Evolutionary conservation across 1,284 basidiomycete genomes (phyloP), one percentile per base, ranked within the genome.

Genomic region (Ganoderma boninense): DNA sequence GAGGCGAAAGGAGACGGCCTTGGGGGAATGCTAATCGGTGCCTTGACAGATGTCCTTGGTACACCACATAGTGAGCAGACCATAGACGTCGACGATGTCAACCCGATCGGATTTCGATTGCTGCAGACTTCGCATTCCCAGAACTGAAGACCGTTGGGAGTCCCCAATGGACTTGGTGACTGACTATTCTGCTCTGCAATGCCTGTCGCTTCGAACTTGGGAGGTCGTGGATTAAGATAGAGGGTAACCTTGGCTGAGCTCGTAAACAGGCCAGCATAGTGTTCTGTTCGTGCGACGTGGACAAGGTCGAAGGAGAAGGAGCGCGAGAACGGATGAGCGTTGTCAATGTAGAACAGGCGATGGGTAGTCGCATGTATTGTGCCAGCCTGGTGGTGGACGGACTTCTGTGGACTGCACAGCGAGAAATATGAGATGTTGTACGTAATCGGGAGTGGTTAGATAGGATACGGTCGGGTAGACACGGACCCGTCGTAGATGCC

Each of bases 91-190:
- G 88, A 83, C 18, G 86, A 90, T 77, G 87, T 91, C 54, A 87
- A 84, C 7, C 92, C 91, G 54, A 92, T 88, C 4, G 90, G 87
- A 79, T 97, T 97, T 52, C 88, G 87, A 79, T 91, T 92, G 29
- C 89, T 95, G 80, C 96, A 98, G 18, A 98, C 92, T 56, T 90
- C 88, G 77, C 96, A 98, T 73, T 92, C 87, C 96, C 96, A 98
- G 67, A 84, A 88, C 67, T 86, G 87, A 67, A 84, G 85, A 4
- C 77, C 77, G 13, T 44, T 40, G 14, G 52, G 14, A 1, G 54
- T n/a, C 29, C 44, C 62, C n/a, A 66, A n/a, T 43, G 65, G 64
- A 62, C 65, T 66, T 65, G 74, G 69, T 67, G 69, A 77, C 66
- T 67, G 64, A 10, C 59, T 62, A 20, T 42, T 26, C 0, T 52